Conservation (phyloP, 805 yeast genomes). For the Ogataea corticis region DNA sequence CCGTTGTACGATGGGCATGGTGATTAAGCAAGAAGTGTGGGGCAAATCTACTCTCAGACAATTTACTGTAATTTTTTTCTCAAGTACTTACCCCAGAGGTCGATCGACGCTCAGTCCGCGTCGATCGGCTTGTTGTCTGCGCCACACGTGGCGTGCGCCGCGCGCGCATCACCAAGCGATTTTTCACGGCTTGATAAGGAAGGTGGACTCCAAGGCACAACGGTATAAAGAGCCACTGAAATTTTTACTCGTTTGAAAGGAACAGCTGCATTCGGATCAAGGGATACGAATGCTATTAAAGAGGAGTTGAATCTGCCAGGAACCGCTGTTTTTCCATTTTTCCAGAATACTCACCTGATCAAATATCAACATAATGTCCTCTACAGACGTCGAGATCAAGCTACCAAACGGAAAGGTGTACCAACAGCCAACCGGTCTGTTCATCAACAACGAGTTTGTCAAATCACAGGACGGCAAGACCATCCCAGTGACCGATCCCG, state of each 20-base stretch:
- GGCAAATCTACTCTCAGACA: too few species aligned
- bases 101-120: too few species aligned
- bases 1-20: too few species aligned
- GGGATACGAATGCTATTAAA: too few species aligned
- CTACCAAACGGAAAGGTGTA: constrained; percentile 57
- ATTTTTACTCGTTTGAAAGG: background rate
- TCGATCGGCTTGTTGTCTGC: background rate
- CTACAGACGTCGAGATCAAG: constrained; percentile 19
- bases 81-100: background rate
- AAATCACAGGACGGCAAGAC: constrained; percentile 48
- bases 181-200: constrained; percentile 3
- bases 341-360: background rate
- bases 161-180: background rate
- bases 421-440: constrained; percentile 79
- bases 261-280: too few species aligned
- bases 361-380: background rate
- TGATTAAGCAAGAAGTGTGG: too few species aligned
- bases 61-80: too few species aligned
- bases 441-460: constrained; percentile 83
- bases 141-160: background rate
- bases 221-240: background rate
- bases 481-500: constrained; percentile 58
- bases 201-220: constrained; percentile 1
- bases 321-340: too few species aligned
- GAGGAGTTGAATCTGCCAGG: background rate